A percentile compares a stretch with the other conserved stretches of the same genome.
These are phyloP conservation scores for Purpureocillium lavendulum DNA, from an alignment of 2,329 filamentous ascomycete species.

Conservation along the genomic window DNA sequence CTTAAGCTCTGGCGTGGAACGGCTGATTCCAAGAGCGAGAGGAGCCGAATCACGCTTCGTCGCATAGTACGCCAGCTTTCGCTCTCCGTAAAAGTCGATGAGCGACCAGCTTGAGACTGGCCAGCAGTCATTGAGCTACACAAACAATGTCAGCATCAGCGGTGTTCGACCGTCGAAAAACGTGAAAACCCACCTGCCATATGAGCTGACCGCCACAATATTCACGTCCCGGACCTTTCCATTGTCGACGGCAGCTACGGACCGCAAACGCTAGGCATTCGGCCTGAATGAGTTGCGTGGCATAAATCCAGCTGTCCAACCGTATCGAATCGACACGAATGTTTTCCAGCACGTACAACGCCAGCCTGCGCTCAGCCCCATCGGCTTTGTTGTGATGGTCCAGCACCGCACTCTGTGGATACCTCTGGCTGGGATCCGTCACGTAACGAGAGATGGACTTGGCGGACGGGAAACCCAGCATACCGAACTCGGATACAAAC, in stretches of 20 bases:
- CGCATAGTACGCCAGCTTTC: too few species aligned
- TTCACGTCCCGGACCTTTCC: conserved; percentile 41
- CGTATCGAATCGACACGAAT: conserved; percentile 31
- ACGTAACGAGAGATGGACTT: conserved; percentile 62
- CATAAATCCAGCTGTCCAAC: conserved; percentile 1
- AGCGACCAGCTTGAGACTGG: too few species aligned
- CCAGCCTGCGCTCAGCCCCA: conserved; percentile 63
- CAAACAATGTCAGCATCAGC: background rate
- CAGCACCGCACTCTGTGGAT: conserved; percentile 61
- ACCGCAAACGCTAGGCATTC: conserved; percentile 38
- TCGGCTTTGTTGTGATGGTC: conserved; percentile 77
- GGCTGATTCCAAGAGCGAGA: too few species aligned
- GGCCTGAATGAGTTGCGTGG: conserved; percentile 37
- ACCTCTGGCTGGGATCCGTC: conserved; percentile 38
- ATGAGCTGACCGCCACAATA: conserved; percentile 51
- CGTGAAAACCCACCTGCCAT: conserved; percentile 50
- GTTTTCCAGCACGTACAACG: conserved; percentile 67
- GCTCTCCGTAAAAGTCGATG: too few species aligned
- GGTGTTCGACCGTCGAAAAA: conserved; percentile 12
- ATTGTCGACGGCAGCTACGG: conserved; percentile 47
- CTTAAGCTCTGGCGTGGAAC: too few species aligned
- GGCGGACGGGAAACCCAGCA: conserved; percentile 53
- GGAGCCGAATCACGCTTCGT: too few species aligned
- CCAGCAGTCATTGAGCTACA: background rate
- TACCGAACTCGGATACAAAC: conserved; percentile 76